These are phyloP conservation scores for Dactylellina drechsleri DNA, from an alignment of 2,329 filamentous ascomycete genomes.

Conservation along the genomic window DNA sequence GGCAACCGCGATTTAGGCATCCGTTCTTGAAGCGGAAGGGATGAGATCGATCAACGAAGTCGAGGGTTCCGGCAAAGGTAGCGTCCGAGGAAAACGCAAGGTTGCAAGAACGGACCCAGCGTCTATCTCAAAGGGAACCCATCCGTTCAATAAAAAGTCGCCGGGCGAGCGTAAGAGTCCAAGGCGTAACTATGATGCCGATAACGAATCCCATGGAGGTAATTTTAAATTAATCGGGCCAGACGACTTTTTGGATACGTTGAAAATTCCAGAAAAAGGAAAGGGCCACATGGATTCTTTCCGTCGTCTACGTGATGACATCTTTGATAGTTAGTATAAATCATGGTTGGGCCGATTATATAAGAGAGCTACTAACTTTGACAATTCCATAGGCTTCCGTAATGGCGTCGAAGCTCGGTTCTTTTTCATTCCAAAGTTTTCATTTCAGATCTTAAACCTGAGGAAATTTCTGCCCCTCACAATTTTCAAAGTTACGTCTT, in stretches of 20 bases:
- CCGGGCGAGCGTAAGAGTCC: constrained; percentile 4
- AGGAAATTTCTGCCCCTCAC: neutral
- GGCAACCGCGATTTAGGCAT: constrained; percentile 3
- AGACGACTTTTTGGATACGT: constrained; percentile 38
- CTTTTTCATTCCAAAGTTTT: constrained; percentile 35
- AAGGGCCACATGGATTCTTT: constrained; percentile 17
- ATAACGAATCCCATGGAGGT: neutral
- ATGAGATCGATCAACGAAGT: constrained; percentile 25
- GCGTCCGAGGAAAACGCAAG: constrained; percentile 42
- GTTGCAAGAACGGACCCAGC: constrained; percentile 27
- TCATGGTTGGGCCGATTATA: neutral
- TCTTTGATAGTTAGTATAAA: constrained; percentile 31
- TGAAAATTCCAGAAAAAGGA: constrained; percentile 24
- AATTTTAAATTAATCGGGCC: constrained; percentile 41
- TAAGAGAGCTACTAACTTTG: neutral
- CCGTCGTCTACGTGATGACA: constrained; percentile 31
- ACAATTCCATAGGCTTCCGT: constrained; percentile 22
- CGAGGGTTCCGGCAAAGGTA: constrained; percentile 17
- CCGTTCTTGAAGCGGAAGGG: constrained; percentile 17
- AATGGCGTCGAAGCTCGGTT: constrained; percentile 19
- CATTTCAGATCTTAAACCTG: neutral
- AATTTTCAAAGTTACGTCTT: neutral
- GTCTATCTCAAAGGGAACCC: constrained; percentile 44
- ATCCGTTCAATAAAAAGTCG: constrained; percentile 29
- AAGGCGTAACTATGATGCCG: neutral